Evolutionary conservation across 371 early-diverging fungal species (phyloP).

Genomic region (Rhizopus sp.): DNA sequence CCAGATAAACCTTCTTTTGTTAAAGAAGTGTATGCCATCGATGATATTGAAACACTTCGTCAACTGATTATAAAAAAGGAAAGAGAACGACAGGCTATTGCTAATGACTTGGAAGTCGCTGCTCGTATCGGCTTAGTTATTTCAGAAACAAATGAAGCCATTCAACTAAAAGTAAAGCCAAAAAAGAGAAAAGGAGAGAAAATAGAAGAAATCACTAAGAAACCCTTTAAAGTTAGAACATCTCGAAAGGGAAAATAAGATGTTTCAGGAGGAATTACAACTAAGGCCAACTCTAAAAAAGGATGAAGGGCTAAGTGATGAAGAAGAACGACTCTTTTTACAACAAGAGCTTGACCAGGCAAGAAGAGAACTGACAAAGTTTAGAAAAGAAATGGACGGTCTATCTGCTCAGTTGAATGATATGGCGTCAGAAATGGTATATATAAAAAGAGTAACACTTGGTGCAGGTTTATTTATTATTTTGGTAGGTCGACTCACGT

Average conservation of each 20-base stretch:
- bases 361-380: conserved; percentile 56
- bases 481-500: conserved; percentile 49
- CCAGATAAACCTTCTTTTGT: conserved; percentile 51
- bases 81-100: conserved; percentile 62
- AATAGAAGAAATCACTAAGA: background rate
- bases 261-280: conserved; percentile 49
- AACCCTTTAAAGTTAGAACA: conserved; percentile 34
- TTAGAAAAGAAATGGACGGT: conserved; percentile 66
- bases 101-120: conserved; percentile 67
- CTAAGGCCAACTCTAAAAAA: conserved; percentile 13
- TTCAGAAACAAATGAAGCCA: conserved; percentile 64
- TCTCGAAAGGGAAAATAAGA: conserved; percentile 59
- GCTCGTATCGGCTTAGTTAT: conserved; percentile 67
- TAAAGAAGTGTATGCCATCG: conserved; percentile 47
- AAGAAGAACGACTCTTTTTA: conserved; percentile 52
- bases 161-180: conserved; percentile 49
- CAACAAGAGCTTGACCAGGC: conserved; percentile 64
- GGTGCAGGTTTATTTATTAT: background rate
- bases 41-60: conserved; percentile 52
- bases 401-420: conserved; percentile 65
- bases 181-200: background rate
- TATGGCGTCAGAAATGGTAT: conserved; percentile 68
- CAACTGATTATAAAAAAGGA: conserved; percentile 63
- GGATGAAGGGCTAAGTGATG: conserved; percentile 15
- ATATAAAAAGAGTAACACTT: background rate